Percentiles rank a stretch among this genome's conserved stretches.
These are phyloP conservation scores for Lindgomyces ingoldianus DNA, from an alignment of 495 filamentous ascomycete genomes.

Conservation along the genomic window DNA sequence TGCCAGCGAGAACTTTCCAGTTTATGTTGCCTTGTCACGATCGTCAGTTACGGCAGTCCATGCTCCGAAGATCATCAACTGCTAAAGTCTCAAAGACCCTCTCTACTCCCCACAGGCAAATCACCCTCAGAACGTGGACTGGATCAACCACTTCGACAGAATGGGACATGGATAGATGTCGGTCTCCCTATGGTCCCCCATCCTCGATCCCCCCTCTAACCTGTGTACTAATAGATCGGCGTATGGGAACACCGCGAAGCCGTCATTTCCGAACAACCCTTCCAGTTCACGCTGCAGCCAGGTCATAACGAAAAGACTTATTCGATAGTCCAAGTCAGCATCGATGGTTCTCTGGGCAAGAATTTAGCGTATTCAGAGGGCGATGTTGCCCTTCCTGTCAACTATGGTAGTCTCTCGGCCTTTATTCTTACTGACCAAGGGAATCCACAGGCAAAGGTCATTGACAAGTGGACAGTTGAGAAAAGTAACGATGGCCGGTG, in stretches of 20 bases:
- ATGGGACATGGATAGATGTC: slow-evolving; percentile 1
- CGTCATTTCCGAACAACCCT: slow-evolving; percentile 1
- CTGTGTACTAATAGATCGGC: background rate
- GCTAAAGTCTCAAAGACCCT: too few relatives aligned
- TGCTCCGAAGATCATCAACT: too few relatives aligned
- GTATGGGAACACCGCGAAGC: slow-evolving; percentile 4
- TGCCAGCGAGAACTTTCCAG: too few relatives aligned
- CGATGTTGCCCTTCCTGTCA: background rate
- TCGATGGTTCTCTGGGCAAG: too few relatives aligned
- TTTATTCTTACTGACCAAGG: slow-evolving; percentile 2
- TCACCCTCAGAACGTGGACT: background rate
- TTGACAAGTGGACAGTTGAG: slow-evolving; percentile 8
- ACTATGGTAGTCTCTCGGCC: background rate
- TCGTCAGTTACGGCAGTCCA: background rate
- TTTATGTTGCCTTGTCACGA: too few relatives aligned
- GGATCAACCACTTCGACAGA: background rate
- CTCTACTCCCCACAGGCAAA: too few relatives aligned
- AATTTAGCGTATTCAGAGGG: slow-evolving; percentile 3
- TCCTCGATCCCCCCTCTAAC: background rate
- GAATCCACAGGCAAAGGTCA: background rate
- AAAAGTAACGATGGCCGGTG: background rate
- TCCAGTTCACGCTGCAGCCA: background rate
- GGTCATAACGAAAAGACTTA: background rate
- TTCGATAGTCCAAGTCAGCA: too few relatives aligned
- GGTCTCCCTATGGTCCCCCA: background rate